A percentile compares a stretch with the other conserved stretches of the same genome.
Evolutionary conservation across 352 stramenopile genomes (phyloP).

Genomic region (Pseudoperonospora humuli): DNA sequence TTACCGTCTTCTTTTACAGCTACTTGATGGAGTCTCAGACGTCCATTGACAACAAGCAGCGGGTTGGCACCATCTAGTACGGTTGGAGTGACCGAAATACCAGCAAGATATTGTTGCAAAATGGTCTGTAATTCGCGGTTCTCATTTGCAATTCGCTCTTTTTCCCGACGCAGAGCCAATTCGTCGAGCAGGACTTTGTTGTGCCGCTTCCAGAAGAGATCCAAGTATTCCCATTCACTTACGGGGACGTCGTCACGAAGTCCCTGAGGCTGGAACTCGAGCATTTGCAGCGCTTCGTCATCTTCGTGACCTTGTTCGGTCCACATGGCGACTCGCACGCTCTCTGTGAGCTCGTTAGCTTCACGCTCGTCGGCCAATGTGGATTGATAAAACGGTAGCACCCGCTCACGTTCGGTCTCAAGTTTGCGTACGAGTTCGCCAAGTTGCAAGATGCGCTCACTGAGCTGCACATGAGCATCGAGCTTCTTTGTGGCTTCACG

Average conservation of each 20-base stretch:
- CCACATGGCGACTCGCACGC: slow-evolving; percentile 39
- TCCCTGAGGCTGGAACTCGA: slow-evolving; percentile 51
- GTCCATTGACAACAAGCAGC: slow-evolving; percentile 90
- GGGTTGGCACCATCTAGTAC: slow-evolving; percentile 88
- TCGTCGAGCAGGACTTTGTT: slow-evolving; percentile 93
- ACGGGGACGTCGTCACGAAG: slow-evolving; percentile 41
- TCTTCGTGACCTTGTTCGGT: slow-evolving; percentile 18
- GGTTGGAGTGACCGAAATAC: slow-evolving; percentile 88
- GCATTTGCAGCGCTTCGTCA: slow-evolving; percentile 34
- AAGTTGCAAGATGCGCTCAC: slow-evolving; percentile 83
- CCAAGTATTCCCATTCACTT: slow-evolving; percentile 78
- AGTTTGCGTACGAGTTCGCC: slow-evolving; percentile 87
- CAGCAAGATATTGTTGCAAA: slow-evolving; percentile 90
- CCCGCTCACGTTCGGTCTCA: slow-evolving; percentile 88
- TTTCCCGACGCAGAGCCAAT: slow-evolving; percentile 84
- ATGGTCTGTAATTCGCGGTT: slow-evolving; percentile 88
- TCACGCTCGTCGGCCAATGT: slow-evolving; percentile 53
- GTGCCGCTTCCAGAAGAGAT: slow-evolving; percentile 92
- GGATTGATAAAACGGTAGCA: slow-evolving; percentile 80
- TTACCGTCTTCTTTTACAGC: slow-evolving; percentile 16
- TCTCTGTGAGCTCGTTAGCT: slow-evolving; percentile 55
- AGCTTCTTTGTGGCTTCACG: slow-evolving; percentile 70
- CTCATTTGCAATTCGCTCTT: slow-evolving; percentile 74
- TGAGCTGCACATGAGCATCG: slow-evolving; percentile 55
- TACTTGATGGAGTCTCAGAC: slow-evolving; percentile 49